phyloP scores from a whole-genome alignment of 2,329 filamentous ascomycete species.

The Epichloe typhina region DNA sequence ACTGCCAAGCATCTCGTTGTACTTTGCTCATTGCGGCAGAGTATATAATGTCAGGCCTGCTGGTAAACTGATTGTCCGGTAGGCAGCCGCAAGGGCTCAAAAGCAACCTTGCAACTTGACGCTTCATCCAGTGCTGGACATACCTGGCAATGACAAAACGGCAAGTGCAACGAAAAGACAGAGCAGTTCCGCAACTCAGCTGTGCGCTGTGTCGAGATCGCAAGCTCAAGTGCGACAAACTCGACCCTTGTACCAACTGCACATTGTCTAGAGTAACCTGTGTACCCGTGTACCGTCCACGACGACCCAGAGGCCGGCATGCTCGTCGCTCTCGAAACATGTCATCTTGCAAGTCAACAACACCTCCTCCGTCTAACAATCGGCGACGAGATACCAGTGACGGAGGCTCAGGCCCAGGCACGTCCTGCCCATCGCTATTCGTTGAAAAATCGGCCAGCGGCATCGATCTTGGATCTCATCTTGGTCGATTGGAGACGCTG shows the following conservation, averaged over 20 bases:
- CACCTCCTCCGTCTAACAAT: neutral
- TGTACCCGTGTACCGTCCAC: constrained; percentile 8
- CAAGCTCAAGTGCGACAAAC: constrained; percentile 13
- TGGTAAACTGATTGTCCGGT: neutral
- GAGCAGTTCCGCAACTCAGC: constrained; percentile 7
- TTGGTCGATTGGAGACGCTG: neutral
- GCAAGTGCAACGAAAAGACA: constrained; percentile 1
- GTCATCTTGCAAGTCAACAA: constrained; percentile 2
- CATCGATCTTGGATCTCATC: neutral
- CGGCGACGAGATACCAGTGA: neutral
- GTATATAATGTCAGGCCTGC: constrained; percentile 2
- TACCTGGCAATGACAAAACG: constrained; percentile 1
- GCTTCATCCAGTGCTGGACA: neutral
- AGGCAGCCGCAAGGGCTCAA: neutral
- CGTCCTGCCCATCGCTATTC: neutral
- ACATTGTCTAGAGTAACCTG: constrained; percentile 6
- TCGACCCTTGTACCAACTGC: constrained; percentile 11
- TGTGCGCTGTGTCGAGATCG: constrained; percentile 9
- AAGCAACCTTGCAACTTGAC: neutral
- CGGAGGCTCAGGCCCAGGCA: neutral
- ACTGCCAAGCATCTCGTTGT: neutral
- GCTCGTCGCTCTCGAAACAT: constrained; percentile 5
- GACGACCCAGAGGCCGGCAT: constrained; percentile 9
- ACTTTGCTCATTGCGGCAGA: neutral
- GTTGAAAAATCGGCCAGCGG: neutral